Conservation (phyloP, 257 asterid genomes). For the Solanum sparsipilum region DNA sequence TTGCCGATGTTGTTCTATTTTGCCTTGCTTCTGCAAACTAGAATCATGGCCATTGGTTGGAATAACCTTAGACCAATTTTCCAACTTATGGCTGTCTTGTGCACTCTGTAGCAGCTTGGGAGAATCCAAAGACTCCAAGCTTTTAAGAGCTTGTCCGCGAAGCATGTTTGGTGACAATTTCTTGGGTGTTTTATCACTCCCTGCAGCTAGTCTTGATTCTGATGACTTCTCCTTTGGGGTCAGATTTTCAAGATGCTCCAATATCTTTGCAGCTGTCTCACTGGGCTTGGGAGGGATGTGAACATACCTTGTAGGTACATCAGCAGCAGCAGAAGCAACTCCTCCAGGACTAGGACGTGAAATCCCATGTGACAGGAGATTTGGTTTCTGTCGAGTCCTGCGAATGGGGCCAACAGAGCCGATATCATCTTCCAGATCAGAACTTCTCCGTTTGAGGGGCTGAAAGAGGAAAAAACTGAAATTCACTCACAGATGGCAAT, state of each 20-base stretch:
- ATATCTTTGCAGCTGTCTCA: slow-evolving; percentile 74
- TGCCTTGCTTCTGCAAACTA: slow-evolving; percentile 12
- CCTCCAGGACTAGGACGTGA: slow-evolving; percentile 16
- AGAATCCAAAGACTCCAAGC: slow-evolving; percentile 46
- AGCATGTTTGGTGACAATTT: slow-evolving; percentile 40
- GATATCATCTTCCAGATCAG: slow-evolving; percentile 61
- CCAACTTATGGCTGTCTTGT: slow-evolving; percentile 28
- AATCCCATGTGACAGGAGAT: slow-evolving; percentile 23
- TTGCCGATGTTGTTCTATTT: slow-evolving; percentile 19
- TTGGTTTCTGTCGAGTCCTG: slow-evolving; percentile 67
- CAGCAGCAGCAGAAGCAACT: slow-evolving; percentile 24
- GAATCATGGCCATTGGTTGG: slow-evolving; percentile 18
- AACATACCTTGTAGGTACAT: slow-evolving; percentile 38
- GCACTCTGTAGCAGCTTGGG: slow-evolving; percentile 30
- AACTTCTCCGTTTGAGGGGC: slow-evolving; percentile 72
- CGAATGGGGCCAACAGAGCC: slow-evolving; percentile 68
- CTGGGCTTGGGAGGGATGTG: slow-evolving; percentile 52
- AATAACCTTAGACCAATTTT: slow-evolving; percentile 13
- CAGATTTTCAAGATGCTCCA: slow-evolving; percentile 63
- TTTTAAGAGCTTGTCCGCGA: slow-evolving; percentile 47
- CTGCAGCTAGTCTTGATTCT: slow-evolving; percentile 37
- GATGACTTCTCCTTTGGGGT: slow-evolving; percentile 61
- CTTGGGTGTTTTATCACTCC: slow-evolving; percentile 32
- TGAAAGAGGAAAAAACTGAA: slow-evolving; percentile 12
- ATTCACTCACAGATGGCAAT: not conserved